These are phyloP conservation scores for Myxozyma sirexii DNA, from an alignment of 805 yeast genomes.

Conservation along the genomic window DNA sequence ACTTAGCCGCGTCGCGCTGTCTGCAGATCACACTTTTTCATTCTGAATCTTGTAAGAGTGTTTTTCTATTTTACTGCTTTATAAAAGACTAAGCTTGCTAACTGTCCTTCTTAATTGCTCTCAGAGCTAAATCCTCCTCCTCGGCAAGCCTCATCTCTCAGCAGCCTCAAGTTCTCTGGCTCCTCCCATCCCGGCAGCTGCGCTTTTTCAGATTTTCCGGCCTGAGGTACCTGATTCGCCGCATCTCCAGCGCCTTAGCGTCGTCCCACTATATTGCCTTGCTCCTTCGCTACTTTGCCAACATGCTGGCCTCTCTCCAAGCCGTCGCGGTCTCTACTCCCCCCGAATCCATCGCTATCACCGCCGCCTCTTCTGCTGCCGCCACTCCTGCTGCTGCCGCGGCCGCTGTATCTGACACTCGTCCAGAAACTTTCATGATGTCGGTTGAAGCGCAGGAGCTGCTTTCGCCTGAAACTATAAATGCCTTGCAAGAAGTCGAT, in stretches of 20 bases:
- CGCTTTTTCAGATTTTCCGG: background rate
- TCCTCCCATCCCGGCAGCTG: background rate
- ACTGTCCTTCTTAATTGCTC: too few relatives aligned
- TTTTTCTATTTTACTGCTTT: too few relatives aligned
- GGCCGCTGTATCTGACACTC: constrained; percentile 19
- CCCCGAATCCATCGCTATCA: background rate
- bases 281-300: background rate
- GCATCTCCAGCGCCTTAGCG: background rate
- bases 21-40: too few relatives aligned
- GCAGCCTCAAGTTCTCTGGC: background rate
- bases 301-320: background rate
- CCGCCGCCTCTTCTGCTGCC: constrained; percentile 7
- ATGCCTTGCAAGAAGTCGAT: constrained; percentile 31
- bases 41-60: too few relatives aligned
- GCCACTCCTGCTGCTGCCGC: constrained; percentile 6
- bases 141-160: background rate
- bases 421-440: constrained; percentile 36
- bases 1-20: too few relatives aligned
- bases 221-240: constrained; percentile 1
- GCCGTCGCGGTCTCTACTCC: constrained; percentile 5
- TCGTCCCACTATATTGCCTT: background rate
- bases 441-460: constrained; percentile 35
- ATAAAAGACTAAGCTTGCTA: too few relatives aligned
- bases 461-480: constrained; percentile 27
- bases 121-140: too few relatives aligned